Percentiles rank a stretch among this genome's conserved stretches.
Conservation (phyloP, 306 rosid species). For the Calophaca sinica region DNA sequence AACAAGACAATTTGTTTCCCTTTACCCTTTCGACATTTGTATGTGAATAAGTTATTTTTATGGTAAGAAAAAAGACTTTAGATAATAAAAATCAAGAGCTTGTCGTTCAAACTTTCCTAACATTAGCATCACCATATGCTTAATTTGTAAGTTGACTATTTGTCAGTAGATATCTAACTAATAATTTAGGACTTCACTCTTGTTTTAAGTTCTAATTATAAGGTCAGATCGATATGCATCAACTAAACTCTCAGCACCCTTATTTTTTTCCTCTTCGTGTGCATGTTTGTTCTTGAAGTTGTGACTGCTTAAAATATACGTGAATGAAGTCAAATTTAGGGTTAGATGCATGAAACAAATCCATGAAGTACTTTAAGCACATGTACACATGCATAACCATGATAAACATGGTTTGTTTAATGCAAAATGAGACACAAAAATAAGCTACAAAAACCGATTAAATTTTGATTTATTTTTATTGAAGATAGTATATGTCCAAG, state of each 20-base stretch:
- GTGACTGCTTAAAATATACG: slow-evolving; percentile 36
- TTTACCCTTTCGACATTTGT: background rate
- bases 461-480: slow-evolving; percentile 38
- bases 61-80: background rate
- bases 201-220: slow-evolving; percentile 12
- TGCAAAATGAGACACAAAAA: slow-evolving; percentile 34
- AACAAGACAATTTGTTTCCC: slow-evolving; percentile 25
- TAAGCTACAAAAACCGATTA: slow-evolving; percentile 9
- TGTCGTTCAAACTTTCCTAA: background rate
- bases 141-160: slow-evolving; percentile 29
- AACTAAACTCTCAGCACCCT: background rate
- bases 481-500: slow-evolving; percentile 46
- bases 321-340: slow-evolving; percentile 45
- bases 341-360: slow-evolving; percentile 63
- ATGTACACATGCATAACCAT: slow-evolving; percentile 49
- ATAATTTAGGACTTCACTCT: background rate
- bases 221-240: no score
- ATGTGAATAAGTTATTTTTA: background rate
- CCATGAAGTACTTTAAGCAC: slow-evolving; percentile 47
- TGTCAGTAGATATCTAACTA: slow-evolving; percentile 2
- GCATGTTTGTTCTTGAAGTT: slow-evolving; percentile 38
- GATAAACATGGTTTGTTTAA: slow-evolving; percentile 36
- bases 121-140: background rate
- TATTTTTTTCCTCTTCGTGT: slow-evolving; percentile 4
- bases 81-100: slow-evolving; percentile 18